Evolutionary conservation across 2,329 filamentous ascomycete species (phyloP), one percentile per base, ranked within the genome.

Genomic region (Ophiostoma sp.): DNA sequence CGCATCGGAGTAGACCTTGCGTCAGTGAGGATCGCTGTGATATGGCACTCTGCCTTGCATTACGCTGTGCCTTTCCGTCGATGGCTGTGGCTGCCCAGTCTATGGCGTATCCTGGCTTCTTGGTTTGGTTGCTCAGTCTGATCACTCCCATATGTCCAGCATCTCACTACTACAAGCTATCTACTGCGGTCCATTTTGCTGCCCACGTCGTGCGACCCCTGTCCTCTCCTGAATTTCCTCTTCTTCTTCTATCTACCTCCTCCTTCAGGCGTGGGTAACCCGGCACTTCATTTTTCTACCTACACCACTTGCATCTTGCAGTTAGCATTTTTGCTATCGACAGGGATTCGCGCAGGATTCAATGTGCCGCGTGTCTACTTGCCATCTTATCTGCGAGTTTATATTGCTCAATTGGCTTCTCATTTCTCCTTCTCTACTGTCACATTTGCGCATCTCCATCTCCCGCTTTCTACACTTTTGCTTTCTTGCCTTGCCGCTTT

Each of bases 401-500:
- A 60, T 60, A 60, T 69, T 65, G 68, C 62, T 69, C 65, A 66
- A 66, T 68, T 66, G n/a, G 41, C 49, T 62, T 55, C 18, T 52
- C 47, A 36, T 52, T 63, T 66, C 45, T 9, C 60, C 38, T 44
- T 11, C 12, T n/a, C 11, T 47, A 6, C 45, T 47, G 45, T 36
- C 49, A 18, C 49, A 55, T 47, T 55, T 27, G 27, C 27, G 27
- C 27, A 27, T 27, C 27, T 27, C 27, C 27, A 27, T 27, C 1
- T 27, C 27, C 27, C 27, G 49, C 55, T 38, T 60, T 38, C 55
- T 60, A 38, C 55, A 60, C 55, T 58, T 49, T 36, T 36, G 47
- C 47, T 58, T 58, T 58, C 38, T 27, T 58, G 49, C 74, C 72
- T 72, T 70, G 70, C 73, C 72, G 71, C 73, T 66, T 68, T 68